phyloP scores from a whole-genome alignment of 2,329 filamentous ascomycete species.

The Monilinia fructicola region DNA sequence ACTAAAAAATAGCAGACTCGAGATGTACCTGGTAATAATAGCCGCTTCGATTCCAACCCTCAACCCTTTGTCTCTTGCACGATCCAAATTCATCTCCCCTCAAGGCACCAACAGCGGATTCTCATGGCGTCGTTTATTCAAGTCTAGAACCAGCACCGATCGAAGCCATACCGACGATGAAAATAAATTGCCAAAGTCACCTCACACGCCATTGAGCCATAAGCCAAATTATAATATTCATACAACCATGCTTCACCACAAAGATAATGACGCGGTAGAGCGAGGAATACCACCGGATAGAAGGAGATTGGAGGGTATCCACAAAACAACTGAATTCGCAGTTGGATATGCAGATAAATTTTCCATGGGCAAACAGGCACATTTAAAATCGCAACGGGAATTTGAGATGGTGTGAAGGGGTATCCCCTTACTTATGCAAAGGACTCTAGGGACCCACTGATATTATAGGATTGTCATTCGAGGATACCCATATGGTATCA shows the following conservation, averaged over 20 bases:
- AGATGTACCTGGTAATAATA: conserved; percentile 5
- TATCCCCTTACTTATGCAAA: neutral
- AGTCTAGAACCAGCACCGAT: neutral
- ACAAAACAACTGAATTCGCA: neutral
- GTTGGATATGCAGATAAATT: neutral
- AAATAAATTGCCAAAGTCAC: neutral
- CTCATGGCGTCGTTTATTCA: neutral
- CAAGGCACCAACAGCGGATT: neutral
- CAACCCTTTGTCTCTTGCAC: neutral
- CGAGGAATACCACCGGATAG: neutral
- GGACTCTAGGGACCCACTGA: neutral
- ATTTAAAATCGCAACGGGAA: neutral
- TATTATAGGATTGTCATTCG: neutral
- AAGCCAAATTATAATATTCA: neutral
- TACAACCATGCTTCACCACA: neutral
- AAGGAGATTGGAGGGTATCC: neutral
- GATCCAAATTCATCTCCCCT: neutral
- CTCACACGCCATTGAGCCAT: neutral
- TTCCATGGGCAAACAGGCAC: neutral
- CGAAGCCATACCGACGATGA: neutral
- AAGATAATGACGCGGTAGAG: neutral
- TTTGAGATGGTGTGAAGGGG: neutral
- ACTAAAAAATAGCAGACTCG: conserved; percentile 1
- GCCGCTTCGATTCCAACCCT: neutral
- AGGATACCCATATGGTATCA: too few relatives aligned